Base-by-base conservation (phyloP, 2,329 filamentous ascomycete genomes). In the Claviceps sp. region DNA sequence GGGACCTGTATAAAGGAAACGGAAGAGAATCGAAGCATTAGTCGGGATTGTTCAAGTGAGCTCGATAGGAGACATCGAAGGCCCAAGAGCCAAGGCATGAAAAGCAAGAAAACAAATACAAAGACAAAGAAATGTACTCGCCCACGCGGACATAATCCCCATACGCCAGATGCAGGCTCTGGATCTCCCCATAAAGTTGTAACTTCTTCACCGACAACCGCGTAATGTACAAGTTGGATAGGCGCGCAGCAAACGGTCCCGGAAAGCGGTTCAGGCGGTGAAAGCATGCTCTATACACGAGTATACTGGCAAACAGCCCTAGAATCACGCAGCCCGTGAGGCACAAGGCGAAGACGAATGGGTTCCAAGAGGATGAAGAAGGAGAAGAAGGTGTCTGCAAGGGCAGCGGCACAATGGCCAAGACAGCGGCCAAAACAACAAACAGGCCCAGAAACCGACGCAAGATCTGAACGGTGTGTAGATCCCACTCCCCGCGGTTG, bases 71-170 rank as follows among this genome's bases (percentile, higher is more conserved):
- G 38, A n/a, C 20, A 43, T 13, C 1, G 3, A 9, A 5, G 22
- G 38, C 20, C 11, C 4, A 20, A 24, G n/a, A 44, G 13, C 2
- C 14, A 14, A 14, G 13, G 14, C 4, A 2, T 8, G 3, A 11
- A n/a, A 24, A n/a, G 30, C 16, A 38, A 34, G 5, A 14, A 47
- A 37, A 16, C 1, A 18, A 18, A 18, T 1, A 14, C 13, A 5
- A 22, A 34, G 1, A 41, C n/a, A 5, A 26, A 7, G n/a, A 22
- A 11, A 37, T 16, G 5, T 6, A 50, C 41, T 50, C 37, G 60
- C 62, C 62, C 4, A 62, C 50, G 20, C 61, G 56, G 14, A 66
- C 62, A 50, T 67, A 59, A 43, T 63, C 62, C 0, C 63, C 64
- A 22, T 66, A 64, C 8, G 57, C 50, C 2, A 51, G 48, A 46